Evolutionary conservation across 2,329 filamentous ascomycete genomes (phyloP).

Genomic region (Penicillium sp.): DNA sequence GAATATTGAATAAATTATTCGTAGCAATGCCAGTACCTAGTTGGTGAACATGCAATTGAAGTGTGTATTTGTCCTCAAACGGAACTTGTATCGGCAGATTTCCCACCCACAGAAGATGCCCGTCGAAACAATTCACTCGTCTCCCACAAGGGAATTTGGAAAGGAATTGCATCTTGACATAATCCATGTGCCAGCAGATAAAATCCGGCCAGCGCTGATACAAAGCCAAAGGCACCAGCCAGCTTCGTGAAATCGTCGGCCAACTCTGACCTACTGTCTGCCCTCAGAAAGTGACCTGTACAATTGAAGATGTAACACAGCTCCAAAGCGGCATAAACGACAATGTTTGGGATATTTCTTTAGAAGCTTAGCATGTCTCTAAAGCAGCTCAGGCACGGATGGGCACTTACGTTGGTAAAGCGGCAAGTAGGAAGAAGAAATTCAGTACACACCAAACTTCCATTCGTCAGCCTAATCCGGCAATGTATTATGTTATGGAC

Average conservation of each 20-base stretch:
- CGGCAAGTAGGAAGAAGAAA: slow-evolving; percentile 6
- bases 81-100: background rate
- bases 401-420: slow-evolving; percentile 5
- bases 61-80: background rate
- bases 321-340: slow-evolving; percentile 3
- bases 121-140: background rate
- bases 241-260: background rate
- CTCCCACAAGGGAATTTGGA: background rate
- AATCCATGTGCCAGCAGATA: slow-evolving; percentile 5
- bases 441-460: slow-evolving; percentile 12
- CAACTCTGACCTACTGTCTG: background rate
- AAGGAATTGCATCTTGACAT: slow-evolving; percentile 9
- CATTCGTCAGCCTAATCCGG: background rate
- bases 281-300: slow-evolving; percentile 1
- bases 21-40: too few relatives aligned
- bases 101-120: background rate
- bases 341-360: slow-evolving; percentile 8
- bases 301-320: slow-evolving; percentile 3
- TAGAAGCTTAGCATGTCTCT: background rate
- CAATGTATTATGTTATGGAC: background rate
- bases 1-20: too few relatives aligned
- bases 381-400: background rate
- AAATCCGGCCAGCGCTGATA: slow-evolving; percentile 4
- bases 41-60: too few relatives aligned
- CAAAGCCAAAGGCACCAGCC: slow-evolving; percentile 7